Conservation (phyloP, 257 asterid species). For the Solanum pinnatisectum region DNA sequence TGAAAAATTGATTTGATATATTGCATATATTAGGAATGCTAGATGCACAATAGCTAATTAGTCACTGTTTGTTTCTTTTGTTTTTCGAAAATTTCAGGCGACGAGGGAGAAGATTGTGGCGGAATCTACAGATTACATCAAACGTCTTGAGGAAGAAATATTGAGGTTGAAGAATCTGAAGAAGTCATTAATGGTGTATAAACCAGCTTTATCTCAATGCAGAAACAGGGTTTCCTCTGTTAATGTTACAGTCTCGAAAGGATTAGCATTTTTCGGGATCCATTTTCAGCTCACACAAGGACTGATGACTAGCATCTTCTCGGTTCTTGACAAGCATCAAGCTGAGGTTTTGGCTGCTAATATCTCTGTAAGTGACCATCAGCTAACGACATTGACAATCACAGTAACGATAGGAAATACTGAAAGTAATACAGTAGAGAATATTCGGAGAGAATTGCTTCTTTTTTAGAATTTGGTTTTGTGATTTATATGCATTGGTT, state of each 20-base stretch:
- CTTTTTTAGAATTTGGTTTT: constrained; percentile 10
- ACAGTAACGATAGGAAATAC: constrained; percentile 24
- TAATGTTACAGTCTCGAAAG: constrained; percentile 19
- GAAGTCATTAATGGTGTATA: constrained; percentile 11
- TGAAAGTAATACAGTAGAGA: constrained; percentile 24
- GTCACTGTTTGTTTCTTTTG: neutral
- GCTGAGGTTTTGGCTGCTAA: constrained; percentile 59
- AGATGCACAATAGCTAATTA: neutral
- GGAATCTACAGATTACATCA: constrained; percentile 36
- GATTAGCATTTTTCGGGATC: constrained; percentile 40
- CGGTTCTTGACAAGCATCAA: constrained; percentile 35
- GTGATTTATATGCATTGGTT: neutral
- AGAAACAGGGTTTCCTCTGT: constrained; percentile 17
- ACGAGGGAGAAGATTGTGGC: constrained; percentile 29
- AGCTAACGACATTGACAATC: constrained; percentile 28
- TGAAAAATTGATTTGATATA: too few species aligned
- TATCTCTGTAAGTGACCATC: constrained; percentile 26
- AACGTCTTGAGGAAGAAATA: constrained; percentile 39
- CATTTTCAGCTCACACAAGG: constrained; percentile 29
- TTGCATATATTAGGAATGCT: too few species aligned
- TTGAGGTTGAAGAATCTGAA: constrained; percentile 37
- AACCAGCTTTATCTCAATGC: constrained; percentile 18
- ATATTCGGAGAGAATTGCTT: constrained; percentile 36
- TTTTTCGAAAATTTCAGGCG: constrained; percentile 25
- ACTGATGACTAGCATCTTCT: constrained; percentile 22